phyloP scores from a whole-genome alignment of 352 stramenopile genomes.

The Phytophthora sp. region DNA sequence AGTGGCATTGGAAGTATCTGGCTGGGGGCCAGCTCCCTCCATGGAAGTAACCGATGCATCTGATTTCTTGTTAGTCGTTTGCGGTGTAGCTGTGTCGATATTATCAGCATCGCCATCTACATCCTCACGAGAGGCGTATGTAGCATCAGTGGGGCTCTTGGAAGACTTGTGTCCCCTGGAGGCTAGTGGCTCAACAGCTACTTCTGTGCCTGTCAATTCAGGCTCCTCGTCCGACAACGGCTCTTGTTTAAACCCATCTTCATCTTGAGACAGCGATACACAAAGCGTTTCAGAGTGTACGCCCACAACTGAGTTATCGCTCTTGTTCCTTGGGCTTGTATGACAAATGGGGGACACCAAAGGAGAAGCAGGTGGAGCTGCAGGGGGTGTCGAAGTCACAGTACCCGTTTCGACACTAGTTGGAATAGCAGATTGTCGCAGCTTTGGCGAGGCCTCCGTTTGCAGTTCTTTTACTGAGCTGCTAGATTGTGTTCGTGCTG shows the following conservation, averaged over 20 bases:
- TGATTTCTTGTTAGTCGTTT: neutral
- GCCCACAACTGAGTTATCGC: neutral
- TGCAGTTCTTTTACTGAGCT: slow-evolving; percentile 5
- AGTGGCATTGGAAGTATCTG: neutral
- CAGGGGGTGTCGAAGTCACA: slow-evolving; percentile 9
- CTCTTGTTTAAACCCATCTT: slow-evolving; percentile 5
- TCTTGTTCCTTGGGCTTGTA: slow-evolving; percentile 14
- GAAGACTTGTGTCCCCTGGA: neutral
- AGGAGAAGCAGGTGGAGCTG: slow-evolving; percentile 5
- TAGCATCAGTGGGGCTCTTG: neutral
- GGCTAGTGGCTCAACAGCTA: neutral
- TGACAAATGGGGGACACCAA: slow-evolving; percentile 7
- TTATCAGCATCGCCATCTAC: neutral
- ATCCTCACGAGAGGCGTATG: neutral
- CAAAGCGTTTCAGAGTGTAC: neutral
- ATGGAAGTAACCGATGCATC: neutral
- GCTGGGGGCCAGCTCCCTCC: neutral
- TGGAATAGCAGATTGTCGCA: neutral
- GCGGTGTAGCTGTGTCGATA: neutral
- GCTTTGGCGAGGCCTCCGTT: neutral
- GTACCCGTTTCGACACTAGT: neutral
- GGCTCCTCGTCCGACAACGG: neutral
- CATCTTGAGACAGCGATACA: slow-evolving; percentile 1
- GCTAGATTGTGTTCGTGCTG: slow-evolving; percentile 13
- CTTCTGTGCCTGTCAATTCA: slow-evolving; percentile 11